Base-by-base conservation (phyloP, 2,329 filamentous ascomycete species). In the Fusarium coffeatum region DNA sequence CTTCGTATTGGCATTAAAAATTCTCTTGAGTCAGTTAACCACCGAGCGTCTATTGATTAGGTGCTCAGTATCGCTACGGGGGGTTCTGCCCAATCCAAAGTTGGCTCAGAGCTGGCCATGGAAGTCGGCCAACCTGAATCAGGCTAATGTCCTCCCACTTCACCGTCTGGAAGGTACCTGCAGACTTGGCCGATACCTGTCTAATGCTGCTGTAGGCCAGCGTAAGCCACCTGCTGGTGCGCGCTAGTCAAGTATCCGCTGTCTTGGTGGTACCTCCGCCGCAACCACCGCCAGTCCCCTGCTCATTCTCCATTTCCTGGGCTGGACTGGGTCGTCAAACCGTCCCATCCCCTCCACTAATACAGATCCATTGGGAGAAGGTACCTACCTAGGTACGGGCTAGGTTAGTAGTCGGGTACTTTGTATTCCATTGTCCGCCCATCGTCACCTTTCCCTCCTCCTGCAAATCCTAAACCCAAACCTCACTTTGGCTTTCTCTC, bases 61-160 rank as follows among this genome's bases (percentile, higher is more conserved):
- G 28, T 30, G 51, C 37, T 32, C 51, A 41, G 62, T 51, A 54
- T 66, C 55, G 28, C 40, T 72, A 70, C 69, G 70, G 69, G 72
- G 72, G 42, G 23, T 25, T 37, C 32, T 49, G 34, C 34, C 37
- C 51, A 55, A 55, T 46, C 27, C 16, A 55, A n/a, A 16, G 40
- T 53, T 28, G 27, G 28, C 43, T 62, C 43, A 51, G 69, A 60
- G 55, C 45, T 64, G 63, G 63, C 66, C 72, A 72, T 37, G 34
- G 18, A 34, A 72, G 68, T 55, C 69, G 63, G 65, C 66, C 72
- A 69, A 75, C 73, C 71, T 75, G 73, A 75, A 75, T 72, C 69
- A 75, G 69, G 65, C 71, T 75, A 74, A 71, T 50, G 45, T 59
- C 51, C 46, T 58, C 59, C 56, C 61, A 61, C 43, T 69, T 69